Conservation (phyloP, 106 monocot genomes). For the Amphibolis antarctica region DNA sequence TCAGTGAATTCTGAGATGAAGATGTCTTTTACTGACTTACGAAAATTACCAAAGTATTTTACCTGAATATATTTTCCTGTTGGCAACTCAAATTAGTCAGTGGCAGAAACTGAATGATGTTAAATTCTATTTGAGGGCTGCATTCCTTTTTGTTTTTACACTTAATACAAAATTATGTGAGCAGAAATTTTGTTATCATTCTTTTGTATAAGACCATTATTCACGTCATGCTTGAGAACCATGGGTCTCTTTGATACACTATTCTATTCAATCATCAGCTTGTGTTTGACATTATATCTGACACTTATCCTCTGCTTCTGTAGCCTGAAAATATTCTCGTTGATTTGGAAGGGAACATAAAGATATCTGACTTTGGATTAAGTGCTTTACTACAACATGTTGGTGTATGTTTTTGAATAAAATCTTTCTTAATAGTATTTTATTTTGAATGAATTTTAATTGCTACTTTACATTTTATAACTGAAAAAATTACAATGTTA, state of each 20-base stretch:
- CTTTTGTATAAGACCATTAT: too few relatives aligned
- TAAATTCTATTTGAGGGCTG: too few relatives aligned
- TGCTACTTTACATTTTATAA: neutral
- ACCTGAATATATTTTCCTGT: too few relatives aligned
- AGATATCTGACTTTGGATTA: conserved; percentile 88
- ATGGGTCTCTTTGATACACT: too few relatives aligned
- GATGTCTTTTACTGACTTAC: too few relatives aligned
- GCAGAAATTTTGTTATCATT: neutral
- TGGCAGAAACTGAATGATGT: too few relatives aligned
- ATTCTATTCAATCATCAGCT: neutral
- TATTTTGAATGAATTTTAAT: neutral
- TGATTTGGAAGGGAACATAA: conserved; percentile 67
- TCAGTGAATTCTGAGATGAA: too few relatives aligned
- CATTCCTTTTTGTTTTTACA: too few relatives aligned
- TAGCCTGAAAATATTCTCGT: conserved; percentile 94
- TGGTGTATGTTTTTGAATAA: conserved; percentile 23
- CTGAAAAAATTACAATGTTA: conserved; percentile 5
- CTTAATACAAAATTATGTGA: neutral
- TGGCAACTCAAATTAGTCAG: too few relatives aligned
- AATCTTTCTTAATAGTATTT: neutral
- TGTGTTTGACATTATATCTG: neutral
- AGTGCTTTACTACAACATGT: conserved; percentile 72
- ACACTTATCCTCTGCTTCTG: conserved; percentile 1
- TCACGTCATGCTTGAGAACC: too few relatives aligned
- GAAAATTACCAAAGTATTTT: too few relatives aligned